Evolutionary conservation across 1,139 yeast genomes (phyloP).

Genomic region (Geotrichum australiense): DNA sequence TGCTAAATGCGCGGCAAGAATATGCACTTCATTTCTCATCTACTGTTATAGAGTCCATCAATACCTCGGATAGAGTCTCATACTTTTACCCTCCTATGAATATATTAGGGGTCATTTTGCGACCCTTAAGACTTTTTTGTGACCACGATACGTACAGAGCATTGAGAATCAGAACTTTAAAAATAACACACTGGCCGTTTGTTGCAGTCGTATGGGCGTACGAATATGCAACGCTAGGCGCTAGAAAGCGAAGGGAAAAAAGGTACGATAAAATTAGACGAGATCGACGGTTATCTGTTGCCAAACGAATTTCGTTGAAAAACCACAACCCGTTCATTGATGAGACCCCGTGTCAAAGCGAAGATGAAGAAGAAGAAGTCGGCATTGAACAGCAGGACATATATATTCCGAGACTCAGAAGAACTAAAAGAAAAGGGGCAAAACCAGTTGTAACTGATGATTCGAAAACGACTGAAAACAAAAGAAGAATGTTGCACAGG

Average conservation of each 20-base stretch:
- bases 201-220: constrained; percentile 26
- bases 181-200: constrained; percentile 31
- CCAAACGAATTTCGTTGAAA: constrained; percentile 6
- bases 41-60: constrained; percentile 30
- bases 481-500: constrained; percentile 3
- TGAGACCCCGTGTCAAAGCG: background rate
- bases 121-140: constrained; percentile 28
- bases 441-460: background rate
- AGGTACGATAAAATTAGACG: constrained; percentile 7
- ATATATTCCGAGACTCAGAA: too few relatives aligned
- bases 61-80: constrained; percentile 31
- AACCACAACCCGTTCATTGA: constrained; percentile 6
- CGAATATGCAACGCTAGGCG: constrained; percentile 20
- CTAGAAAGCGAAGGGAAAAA: constrained; percentile 5
- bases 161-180: constrained; percentile 27
- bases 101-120: constrained; percentile 26
- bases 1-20: constrained; percentile 32
- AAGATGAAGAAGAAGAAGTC: constrained; percentile 2
- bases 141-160: constrained; percentile 25
- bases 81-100: constrained; percentile 34
- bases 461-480: background rate
- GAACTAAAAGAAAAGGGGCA: background rate
- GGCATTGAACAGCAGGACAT: constrained; percentile 1
- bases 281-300: constrained; percentile 11
- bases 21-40: constrained; percentile 30